phyloP scores from a whole-genome alignment of 306 rosid species.

The Glycine soja region DNA sequence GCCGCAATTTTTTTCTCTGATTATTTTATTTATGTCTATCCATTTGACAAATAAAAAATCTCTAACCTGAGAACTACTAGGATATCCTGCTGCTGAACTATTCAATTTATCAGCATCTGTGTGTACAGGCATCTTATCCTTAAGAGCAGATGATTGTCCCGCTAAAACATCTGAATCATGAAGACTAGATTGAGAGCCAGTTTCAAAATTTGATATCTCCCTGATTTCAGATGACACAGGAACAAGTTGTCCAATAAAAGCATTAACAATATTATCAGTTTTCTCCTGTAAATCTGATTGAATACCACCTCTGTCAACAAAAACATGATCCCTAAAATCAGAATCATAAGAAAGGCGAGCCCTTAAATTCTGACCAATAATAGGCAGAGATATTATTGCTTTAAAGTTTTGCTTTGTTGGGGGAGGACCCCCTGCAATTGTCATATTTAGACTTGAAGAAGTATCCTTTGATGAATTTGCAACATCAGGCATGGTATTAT shows the following conservation, averaged over 20 bases:
- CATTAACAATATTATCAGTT: conserved; percentile 41
- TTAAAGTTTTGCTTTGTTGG: conserved; percentile 89
- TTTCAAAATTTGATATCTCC: conserved; percentile 44
- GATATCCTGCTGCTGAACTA: conserved; percentile 48
- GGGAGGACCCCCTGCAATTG: conserved; percentile 98
- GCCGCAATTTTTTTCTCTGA: conserved; percentile 38
- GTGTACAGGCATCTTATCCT: conserved; percentile 42
- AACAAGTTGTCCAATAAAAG: conserved; percentile 44
- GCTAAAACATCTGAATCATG: conserved; percentile 44
- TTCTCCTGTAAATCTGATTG: conserved; percentile 54
- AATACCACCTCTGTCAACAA: conserved; percentile 44
- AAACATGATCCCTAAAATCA: conserved; percentile 53
- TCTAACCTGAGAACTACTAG: conserved; percentile 55
- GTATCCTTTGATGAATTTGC: conserved; percentile 58
- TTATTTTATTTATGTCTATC: conserved; percentile 14
- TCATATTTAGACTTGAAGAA: conserved; percentile 64
- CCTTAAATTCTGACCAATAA: conserved; percentile 84
- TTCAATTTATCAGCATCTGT: conserved; percentile 52
- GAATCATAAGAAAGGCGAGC: conserved; percentile 72
- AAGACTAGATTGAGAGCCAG: conserved; percentile 51
- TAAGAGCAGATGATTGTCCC: conserved; percentile 41
- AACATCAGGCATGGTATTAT: conserved; percentile 44
- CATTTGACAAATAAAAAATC: conserved; percentile 25
- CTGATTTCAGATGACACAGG: conserved; percentile 47
- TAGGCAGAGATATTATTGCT: conserved; percentile 83